Base-by-base conservation (phyloP, 2,329 filamentous ascomycete species). In the Salinomyces thailandicus region DNA sequence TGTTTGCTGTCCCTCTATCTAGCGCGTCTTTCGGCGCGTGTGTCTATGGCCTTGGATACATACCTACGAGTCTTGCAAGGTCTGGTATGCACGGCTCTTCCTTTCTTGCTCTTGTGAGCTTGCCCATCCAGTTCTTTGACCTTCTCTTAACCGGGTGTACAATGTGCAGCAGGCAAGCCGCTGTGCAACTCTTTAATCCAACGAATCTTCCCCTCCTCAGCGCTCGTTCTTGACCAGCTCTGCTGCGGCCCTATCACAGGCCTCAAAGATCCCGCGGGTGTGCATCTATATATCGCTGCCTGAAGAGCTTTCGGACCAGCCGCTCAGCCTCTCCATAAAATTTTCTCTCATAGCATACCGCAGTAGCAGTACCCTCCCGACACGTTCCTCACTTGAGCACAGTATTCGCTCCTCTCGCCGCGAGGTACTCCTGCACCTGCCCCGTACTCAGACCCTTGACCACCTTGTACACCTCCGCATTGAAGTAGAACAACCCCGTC, bases 341-440 rank as follows among this genome's bases (percentile, higher is more conserved):
- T n/a, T n/a, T n/a, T n/a, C n/a, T n/a, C n/a, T n/a, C n/a, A n/a
- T n/a, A n/a, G n/a, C n/a, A n/a, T n/a, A n/a, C n/a, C n/a, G n/a
- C n/a, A n/a, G n/a, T n/a, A n/a, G n/a, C n/a, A n/a, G n/a, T n/a
- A n/a, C n/a, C n/a, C n/a, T n/a, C n/a, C n/a, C n/a, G n/a, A n/a
- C n/a, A n/a, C n/a, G n/a, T 8, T 13, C 32, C 36, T 78, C 69
- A 95, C 65, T 95, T 96, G 49, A 96, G 64, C 16, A 98, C 77
- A 1, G 89, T 93, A 61, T 98, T 89, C 9, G 93, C 91, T 19
- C 85, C 87, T 57, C 91, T 75, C 22, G 85, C 81, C 52, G 91
- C 89, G 35, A 98, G 68, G 58, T 91, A 95, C 52, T 81, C 79
- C 64, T 98, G 91, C 1, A 84, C 80, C 11, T 80, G 78, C 15